A percentile compares a stretch with the other conserved stretches of the same genome.
Evolutionary conservation across 2,329 filamentous ascomycete genomes (phyloP).

Genomic region (Ascochyta lentis): DNA sequence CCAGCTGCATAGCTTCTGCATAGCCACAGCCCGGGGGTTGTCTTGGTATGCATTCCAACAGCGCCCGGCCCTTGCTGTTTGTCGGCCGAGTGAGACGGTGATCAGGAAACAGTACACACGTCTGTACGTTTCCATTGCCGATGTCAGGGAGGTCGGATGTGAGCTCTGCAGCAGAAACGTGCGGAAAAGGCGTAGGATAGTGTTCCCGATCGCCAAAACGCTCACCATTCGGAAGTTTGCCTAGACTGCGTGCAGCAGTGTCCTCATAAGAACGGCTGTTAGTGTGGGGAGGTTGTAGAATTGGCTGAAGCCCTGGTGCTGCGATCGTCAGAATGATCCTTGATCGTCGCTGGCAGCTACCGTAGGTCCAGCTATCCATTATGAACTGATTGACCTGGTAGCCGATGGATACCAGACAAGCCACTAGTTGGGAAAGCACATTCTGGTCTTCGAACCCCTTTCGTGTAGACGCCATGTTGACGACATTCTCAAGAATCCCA

Average conservation of each 20-base stretch:
- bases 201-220: slow-evolving; percentile 64
- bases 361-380: slow-evolving; percentile 73
- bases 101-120: slow-evolving; percentile 71
- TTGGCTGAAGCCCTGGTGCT: slow-evolving; percentile 67
- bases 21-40: slow-evolving; percentile 51
- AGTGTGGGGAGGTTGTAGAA: slow-evolving; percentile 63
- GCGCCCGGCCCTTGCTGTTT: slow-evolving; percentile 45
- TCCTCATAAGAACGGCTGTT: slow-evolving; percentile 63
- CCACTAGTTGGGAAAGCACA: slow-evolving; percentile 75
- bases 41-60: slow-evolving; percentile 66
- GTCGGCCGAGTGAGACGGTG: slow-evolving; percentile 59
- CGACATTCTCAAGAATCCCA: slow-evolving; percentile 79
- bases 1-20: slow-evolving; percentile 42
- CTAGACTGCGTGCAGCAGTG: slow-evolving; percentile 54
- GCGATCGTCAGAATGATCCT: slow-evolving; percentile 76
- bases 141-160: slow-evolving; percentile 68
- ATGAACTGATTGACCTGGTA: slow-evolving; percentile 76
- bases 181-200: slow-evolving; percentile 66
- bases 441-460: slow-evolving; percentile 61
- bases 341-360: slow-evolving; percentile 69
- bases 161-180: slow-evolving; percentile 61
- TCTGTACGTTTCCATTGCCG: slow-evolving; percentile 65
- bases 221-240: slow-evolving; percentile 48
- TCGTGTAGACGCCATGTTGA: slow-evolving; percentile 64
- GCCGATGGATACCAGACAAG: slow-evolving; percentile 74